Evolutionary conservation across 2,329 filamentous ascomycete genomes (phyloP), one percentile per base, ranked within the genome.

Genomic region (Mycogone perniciosa): DNA sequence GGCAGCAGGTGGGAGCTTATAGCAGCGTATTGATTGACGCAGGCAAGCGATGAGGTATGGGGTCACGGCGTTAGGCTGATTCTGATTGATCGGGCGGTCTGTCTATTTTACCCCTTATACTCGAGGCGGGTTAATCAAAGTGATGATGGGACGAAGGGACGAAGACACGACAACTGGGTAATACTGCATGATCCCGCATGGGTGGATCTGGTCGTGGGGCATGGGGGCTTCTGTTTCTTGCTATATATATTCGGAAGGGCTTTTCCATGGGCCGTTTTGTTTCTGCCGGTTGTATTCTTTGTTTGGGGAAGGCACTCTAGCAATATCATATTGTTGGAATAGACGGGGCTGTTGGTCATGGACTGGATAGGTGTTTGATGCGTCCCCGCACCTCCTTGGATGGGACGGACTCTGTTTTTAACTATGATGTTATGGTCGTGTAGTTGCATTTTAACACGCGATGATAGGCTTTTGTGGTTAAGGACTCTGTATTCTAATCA

Each of bases 71-170:
- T 13, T 46, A 20, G 44, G 30, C n/a, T 37, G 11, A 33, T 50
- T 40, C 27, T 33, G 8, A 27, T 31, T 34, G 26, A 26, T 11
- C 7, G 42, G 50, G 48, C 44, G 53, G 55, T 55, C 51, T 20
- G 20, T 20, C 20, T 20, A 51, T 48, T 55, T 48, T 50, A 58
- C 53, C 49, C 55, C 55, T 60, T 37, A 57, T 56, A 59, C 47
- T 60, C 42, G 52, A 55, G 51, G 50, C 43, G 58, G 55, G 30
- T 43, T 50, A 62, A 64, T 58, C 53, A 55, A 45, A 56, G 56
- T 51, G 56, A 64, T 59, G 62, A 63, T 54, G 56, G 62, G 56
- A 67, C 50, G 63, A 65, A 50, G 57, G 61, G 59, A 67, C 57
- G 63, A 66, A 56, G 59, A 59, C 52, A 67, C 57, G 64, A 67